phyloP scores from a whole-genome alignment of 2,329 filamentous ascomycete species.

The Venturia oleaginea region DNA sequence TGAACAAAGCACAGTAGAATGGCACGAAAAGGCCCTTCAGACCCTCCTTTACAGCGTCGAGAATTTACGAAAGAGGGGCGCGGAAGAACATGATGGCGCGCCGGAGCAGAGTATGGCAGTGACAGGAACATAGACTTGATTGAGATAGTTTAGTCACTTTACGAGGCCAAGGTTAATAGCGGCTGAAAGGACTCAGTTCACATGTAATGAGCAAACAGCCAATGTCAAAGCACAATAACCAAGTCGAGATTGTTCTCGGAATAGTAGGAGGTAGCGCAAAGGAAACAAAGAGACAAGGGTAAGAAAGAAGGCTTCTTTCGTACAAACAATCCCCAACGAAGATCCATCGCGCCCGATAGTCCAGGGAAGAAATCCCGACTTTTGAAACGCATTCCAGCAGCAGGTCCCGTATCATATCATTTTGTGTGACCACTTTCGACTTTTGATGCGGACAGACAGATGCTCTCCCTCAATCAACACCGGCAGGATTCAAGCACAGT shows the following conservation, averaged over 20 bases:
- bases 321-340: neutral
- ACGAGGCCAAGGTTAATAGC: neutral
- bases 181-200: neutral
- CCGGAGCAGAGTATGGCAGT: neutral
- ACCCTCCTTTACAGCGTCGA: slow-evolving; percentile 39
- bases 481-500: neutral
- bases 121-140: neutral
- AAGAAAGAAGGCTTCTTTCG: neutral
- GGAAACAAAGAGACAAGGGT: neutral
- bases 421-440: neutral
- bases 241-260: neutral
- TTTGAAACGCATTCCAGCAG: neutral
- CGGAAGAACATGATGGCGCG: neutral
- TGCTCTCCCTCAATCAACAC: neutral
- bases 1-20: slow-evolving; percentile 19
- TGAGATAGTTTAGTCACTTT: neutral
- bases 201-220: too few species aligned
- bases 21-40: slow-evolving; percentile 31
- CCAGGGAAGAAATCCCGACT: neutral
- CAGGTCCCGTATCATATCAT: neutral
- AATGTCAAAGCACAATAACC: neutral
- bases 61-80: slow-evolving; percentile 38
- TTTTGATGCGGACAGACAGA: neutral
- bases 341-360: neutral
- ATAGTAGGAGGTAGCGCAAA: neutral